A percentile compares a stretch with the other conserved stretches of the same genome.
phyloP scores from a whole-genome alignment of 805 yeast genomes.

The Metschnikowia shivogae region DNA sequence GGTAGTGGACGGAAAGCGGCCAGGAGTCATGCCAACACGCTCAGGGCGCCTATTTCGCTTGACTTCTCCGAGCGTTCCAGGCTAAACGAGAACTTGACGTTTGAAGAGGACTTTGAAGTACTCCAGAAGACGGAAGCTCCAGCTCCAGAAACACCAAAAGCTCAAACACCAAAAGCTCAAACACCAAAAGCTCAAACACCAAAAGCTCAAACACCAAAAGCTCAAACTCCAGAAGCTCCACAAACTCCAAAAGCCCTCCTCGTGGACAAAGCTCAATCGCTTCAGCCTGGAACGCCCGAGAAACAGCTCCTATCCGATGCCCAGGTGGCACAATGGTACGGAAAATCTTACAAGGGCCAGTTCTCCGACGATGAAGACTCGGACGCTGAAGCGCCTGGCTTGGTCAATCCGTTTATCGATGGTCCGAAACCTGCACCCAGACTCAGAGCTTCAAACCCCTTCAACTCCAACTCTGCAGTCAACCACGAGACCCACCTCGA shows the following conservation, averaged over 20 bases:
- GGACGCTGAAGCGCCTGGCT: conserved; percentile 14
- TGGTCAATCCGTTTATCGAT: conserved; percentile 9
- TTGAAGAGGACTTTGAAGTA: conserved; percentile 22
- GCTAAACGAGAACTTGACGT: conserved; percentile 22
- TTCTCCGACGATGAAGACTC: conserved; percentile 29
- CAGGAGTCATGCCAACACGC: conserved; percentile 8
- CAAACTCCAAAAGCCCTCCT: not conserved
- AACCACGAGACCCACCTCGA: conserved; percentile 38
- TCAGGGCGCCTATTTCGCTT: conserved; percentile 12
- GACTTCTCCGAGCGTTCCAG: conserved; percentile 18
- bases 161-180: not conserved
- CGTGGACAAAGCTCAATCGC: no score
- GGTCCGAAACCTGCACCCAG: not conserved
- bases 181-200: not conserved
- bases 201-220: no score
- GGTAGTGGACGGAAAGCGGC: conserved; percentile 32
- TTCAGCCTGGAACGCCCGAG: conserved; percentile 28
- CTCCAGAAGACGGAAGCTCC: no score
- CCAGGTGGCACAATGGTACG: conserved; percentile 36
- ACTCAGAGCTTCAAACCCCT: conserved; percentile 23
- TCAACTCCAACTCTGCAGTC: conserved; percentile 14
- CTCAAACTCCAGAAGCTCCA: not conserved
- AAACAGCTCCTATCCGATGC: conserved; percentile 31
- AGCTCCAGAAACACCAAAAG: not conserved
- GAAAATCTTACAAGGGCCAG: conserved; percentile 26